A percentile compares a stretch with the other conserved stretches of the same genome.
These are phyloP conservation scores for Apiospora malaysiana DNA, from an alignment of 2,329 filamentous ascomycete species.

Conservation along the genomic window DNA sequence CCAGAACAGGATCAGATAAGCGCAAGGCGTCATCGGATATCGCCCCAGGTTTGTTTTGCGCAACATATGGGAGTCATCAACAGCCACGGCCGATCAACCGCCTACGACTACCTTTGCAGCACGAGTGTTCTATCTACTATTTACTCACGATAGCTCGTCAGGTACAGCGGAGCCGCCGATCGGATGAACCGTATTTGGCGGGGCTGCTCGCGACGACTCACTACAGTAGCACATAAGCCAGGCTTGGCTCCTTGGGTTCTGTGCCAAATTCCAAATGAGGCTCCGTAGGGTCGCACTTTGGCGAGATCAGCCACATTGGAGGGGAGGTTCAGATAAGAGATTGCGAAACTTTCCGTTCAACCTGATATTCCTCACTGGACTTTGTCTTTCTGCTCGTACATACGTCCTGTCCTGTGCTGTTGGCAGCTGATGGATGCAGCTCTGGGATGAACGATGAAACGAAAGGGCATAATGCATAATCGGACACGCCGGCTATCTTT, in stretches of 20 bases:
- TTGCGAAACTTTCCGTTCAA: not conserved
- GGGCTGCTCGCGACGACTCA: not conserved
- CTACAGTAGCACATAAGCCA: not conserved
- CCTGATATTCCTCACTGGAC: not conserved
- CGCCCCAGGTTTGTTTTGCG: not conserved
- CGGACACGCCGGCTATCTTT: not conserved
- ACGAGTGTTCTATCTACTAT: not conserved
- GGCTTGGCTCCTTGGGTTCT: not conserved
- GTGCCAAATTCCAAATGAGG: slow-evolving; percentile 4
- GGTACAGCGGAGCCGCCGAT: not conserved
- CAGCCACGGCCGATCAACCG: not conserved
- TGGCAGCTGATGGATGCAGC: not conserved
- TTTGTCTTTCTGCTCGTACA: not conserved
- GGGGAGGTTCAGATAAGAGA: not conserved
- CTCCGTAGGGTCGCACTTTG: not conserved
- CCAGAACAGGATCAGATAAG: not conserved
- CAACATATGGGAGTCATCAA: not conserved
- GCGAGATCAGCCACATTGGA: not conserved
- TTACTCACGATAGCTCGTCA: not conserved
- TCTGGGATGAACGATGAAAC: not conserved
- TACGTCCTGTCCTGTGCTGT: not conserved
- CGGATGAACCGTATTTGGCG: slow-evolving; percentile 16
- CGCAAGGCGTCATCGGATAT: not conserved
- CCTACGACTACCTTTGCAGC: not conserved
- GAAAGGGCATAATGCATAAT: not conserved